These are phyloP conservation scores for Globisporangium lucens DNA, from an alignment of 352 stramenopile genomes.

Conservation along the genomic window DNA sequence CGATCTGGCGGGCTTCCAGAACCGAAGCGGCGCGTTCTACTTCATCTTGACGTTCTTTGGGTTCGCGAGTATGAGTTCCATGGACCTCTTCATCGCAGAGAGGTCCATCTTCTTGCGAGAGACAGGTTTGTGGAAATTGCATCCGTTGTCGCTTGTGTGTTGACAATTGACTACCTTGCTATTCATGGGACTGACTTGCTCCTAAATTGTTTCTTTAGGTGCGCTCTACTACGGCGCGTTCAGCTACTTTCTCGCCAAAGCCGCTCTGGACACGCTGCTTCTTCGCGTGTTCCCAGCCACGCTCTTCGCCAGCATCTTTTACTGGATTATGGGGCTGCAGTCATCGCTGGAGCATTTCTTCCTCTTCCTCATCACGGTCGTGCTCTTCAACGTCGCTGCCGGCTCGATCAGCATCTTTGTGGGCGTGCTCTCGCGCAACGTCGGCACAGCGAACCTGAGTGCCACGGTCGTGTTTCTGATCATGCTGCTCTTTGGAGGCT, in stretches of 20 bases:
- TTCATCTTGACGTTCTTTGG: slow-evolving; percentile 87
- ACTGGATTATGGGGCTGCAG: slow-evolving; percentile 86
- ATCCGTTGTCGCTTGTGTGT: not conserved
- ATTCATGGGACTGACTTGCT: not conserved
- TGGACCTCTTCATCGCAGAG: slow-evolving; percentile 81
- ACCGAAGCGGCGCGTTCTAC: slow-evolving; percentile 81
- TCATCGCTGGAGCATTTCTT: slow-evolving; percentile 50
- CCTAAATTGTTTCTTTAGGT: slow-evolving; percentile 8
- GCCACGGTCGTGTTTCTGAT: slow-evolving; percentile 75
- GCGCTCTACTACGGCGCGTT: slow-evolving; percentile 78
- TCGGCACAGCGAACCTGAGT: slow-evolving; percentile 59
- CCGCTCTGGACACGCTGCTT: slow-evolving; percentile 65
- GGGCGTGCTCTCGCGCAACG: slow-evolving; percentile 54
- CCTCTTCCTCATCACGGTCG: slow-evolving; percentile 65
- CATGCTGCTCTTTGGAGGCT: slow-evolving; percentile 87
- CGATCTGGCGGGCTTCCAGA: slow-evolving; percentile 82
- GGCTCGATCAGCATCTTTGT: slow-evolving; percentile 76
- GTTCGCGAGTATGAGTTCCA: slow-evolving; percentile 82
- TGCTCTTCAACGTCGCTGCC: slow-evolving; percentile 79
- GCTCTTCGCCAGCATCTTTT: slow-evolving; percentile 83
- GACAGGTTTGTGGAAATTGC: slow-evolving; percentile 26
- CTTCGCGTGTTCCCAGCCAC: slow-evolving; percentile 70
- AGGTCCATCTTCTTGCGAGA: slow-evolving; percentile 76
- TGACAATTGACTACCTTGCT: slow-evolving; percentile 10
- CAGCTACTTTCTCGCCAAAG: slow-evolving; percentile 81